Base-by-base conservation (phyloP, 208 protist genomes). In the Eutreptiella sp. region DNA sequence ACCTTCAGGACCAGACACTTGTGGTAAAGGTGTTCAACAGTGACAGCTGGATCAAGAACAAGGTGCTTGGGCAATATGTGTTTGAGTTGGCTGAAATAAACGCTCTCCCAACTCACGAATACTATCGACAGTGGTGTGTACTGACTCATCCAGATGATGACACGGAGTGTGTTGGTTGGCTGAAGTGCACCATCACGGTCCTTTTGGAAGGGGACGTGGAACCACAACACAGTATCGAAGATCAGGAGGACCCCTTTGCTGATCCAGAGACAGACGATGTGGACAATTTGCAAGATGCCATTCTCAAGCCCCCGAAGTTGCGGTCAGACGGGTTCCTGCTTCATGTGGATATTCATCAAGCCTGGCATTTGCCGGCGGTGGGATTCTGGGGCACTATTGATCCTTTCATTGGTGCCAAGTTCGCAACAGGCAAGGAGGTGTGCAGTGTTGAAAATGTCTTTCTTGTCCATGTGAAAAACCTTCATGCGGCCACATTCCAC, bases 321-420 rank as follows among this genome's bases (percentile, higher is more conserved):
- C 45, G 45, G 14, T 39, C 16, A 50, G 45, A 50, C n/a, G 45
- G 45, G 14, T 50, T 39, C 45, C 29, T 50, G 14, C 16, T 50
- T n/a, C 45, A 50, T 38, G 16, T 16, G 16, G 14, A 50, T 16
- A 27, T 50, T 27, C 35, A 23, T 16, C 16, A 50, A 50, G 45
- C 45, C 14, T 23, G 35, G 35, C 16, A 50, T 50, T n/a, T 50
- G 35, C 45, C 45, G 16, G 35, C 35, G 14, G 35, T 50, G 45
- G 45, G 35, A 14, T 39, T 50, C 14, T 50, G 45, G 45, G 45
- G 45, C n/a, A 50, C 45, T 50, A n/a, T 50, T n/a, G 45, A 50
- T 50, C 45, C 45, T n/a, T 50, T 50, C 45, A 16, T 50, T 16
- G 35, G n/a, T 39, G 45, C 35, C 35, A 23, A 23, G 16, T 50